Evolutionary conservation across 148 eudicot species (phyloP).

Genomic region (Hydrangea macrophylla): DNA sequence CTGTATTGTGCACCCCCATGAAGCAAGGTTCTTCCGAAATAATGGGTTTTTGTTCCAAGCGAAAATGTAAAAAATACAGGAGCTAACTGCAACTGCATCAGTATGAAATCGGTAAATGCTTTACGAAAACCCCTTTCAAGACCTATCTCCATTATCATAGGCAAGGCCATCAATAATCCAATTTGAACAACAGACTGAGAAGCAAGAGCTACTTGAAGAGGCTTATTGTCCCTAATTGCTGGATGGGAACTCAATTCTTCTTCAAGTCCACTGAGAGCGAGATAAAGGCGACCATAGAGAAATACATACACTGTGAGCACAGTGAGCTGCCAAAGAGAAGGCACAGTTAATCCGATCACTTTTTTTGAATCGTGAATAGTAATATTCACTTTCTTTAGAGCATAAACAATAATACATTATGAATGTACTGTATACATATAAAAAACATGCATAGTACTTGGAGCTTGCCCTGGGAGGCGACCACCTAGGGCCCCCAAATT

Average conservation of each 20-base stretch:
- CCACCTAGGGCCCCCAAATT: no score
- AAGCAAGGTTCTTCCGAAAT: conserved; percentile 27
- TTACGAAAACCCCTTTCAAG: conserved; percentile 28
- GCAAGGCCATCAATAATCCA: conserved; percentile 47
- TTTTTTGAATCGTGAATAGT: no score
- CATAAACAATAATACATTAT: no score
- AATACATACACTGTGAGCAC: conserved; percentile 40
- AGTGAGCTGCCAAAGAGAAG: conserved; percentile 32
- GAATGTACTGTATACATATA: no score
- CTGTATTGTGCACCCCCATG: conserved; percentile 42
- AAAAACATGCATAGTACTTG: no score
- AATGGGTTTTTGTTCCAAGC: conserved; percentile 29
- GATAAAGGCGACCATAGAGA: conserved; percentile 47
- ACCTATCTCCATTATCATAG: no score
- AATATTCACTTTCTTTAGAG: no score
- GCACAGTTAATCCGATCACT: no score
- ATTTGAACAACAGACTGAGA: conserved; percentile 50
- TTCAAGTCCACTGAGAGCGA: conserved; percentile 50
- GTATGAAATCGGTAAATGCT: conserved; percentile 21
- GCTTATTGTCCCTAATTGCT: conserved; percentile 23
- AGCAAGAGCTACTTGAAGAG: conserved; percentile 38
- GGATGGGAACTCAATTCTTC: conserved; percentile 24
- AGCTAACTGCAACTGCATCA: conserved; percentile 27
- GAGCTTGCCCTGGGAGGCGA: no score
- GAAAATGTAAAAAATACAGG: conserved; percentile 37